Evolutionary conservation across 2,329 filamentous ascomycete species (phyloP), one percentile per base, ranked within the genome.

Genomic region (Penicillium sp.): DNA sequence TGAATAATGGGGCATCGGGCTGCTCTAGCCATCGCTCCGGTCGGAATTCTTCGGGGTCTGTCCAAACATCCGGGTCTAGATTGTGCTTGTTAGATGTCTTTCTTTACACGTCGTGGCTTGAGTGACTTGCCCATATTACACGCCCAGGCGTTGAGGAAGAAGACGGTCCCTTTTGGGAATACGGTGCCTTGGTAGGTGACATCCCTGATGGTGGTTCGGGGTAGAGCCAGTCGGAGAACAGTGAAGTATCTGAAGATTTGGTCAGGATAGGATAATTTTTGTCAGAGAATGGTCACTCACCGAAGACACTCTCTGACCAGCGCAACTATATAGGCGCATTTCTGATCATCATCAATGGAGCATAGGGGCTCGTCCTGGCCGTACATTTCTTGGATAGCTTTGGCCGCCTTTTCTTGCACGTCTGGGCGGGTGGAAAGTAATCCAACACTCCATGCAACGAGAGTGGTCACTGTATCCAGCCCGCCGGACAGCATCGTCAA

Each of bases 401-500:
- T 50, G 5, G 72, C 60, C 0, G 79, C 80, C 51, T 75, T 79
- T 4, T 75, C 66, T 48, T 84, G 80, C 4, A 84, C 71, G 39
- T 83, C 78, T 0, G 73, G 74, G 14, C 76, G 69, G 30, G 76
- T 71, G 0, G 77, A 71, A 2, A 84, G 61, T 17, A 80, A 65
- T 0, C 73, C 76, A 34, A 83, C 69, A 50, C 76, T 79, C 79
- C 79, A 83, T 3, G 78, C 75, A 1, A 83, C 73, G 4, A 80
- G 66, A 0, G 79, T 82, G 1, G 78, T 81, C 23, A 84, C 72
- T 0, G 80, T 84, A 45, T 84, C 80, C 3, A 84, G 64, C 0
- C 80, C 80, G 0, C 79, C 80, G 0, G 76, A 79, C 3, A 84
- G 64, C 80, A 84, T 84, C 1, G 79, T 83, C 44, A 84, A 59